Conservation (phyloP, 2,329 filamentous ascomycete genomes). For the Didymella arachidicola region DNA sequence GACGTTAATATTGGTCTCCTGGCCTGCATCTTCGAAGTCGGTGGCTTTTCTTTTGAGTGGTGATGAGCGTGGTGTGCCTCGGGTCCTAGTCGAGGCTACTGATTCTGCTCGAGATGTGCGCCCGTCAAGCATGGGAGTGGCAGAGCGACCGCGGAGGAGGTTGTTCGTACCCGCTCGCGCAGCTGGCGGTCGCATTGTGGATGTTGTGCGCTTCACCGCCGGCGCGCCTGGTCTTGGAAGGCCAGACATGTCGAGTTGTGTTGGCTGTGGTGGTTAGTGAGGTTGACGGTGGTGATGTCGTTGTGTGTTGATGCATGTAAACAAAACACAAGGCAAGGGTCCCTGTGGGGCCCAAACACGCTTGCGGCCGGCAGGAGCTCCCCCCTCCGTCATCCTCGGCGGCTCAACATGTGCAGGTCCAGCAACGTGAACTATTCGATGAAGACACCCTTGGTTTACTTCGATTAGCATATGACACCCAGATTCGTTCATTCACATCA, state of each 20-base stretch:
- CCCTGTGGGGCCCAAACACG: slow-evolving; percentile 13
- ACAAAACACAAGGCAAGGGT: slow-evolving; percentile 24
- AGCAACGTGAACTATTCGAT: not conserved
- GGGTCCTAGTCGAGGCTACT: slow-evolving; percentile 62
- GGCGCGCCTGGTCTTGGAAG: slow-evolving; percentile 61
- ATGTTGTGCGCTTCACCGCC: slow-evolving; percentile 55
- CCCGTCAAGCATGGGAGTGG: slow-evolving; percentile 56
- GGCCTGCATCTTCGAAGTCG: slow-evolving; percentile 76
- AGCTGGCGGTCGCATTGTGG: slow-evolving; percentile 62
- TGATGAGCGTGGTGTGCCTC: slow-evolving; percentile 49
- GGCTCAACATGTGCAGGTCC: slow-evolving; percentile 4
- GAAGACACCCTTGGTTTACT: not conserved
- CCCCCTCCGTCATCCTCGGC: slow-evolving; percentile 13
- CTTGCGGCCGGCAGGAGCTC: slow-evolving; percentile 6
- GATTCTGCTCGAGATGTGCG: slow-evolving; percentile 76
- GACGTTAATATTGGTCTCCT: slow-evolving; percentile 97
- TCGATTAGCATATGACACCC: slow-evolving; percentile 9
- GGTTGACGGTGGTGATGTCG: slow-evolving; percentile 22
- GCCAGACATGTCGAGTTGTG: slow-evolving; percentile 59
- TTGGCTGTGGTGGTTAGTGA: slow-evolving; percentile 23
- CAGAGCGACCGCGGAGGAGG: slow-evolving; percentile 59
- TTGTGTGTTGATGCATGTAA: slow-evolving; percentile 28
- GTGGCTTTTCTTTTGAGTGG: slow-evolving; percentile 84
- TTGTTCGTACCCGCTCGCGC: slow-evolving; percentile 57
- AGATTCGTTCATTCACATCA: not conserved